These are phyloP conservation scores for Pyronema domesticum DNA, from an alignment of 495 filamentous ascomycete species.

Conservation along the genomic window DNA sequence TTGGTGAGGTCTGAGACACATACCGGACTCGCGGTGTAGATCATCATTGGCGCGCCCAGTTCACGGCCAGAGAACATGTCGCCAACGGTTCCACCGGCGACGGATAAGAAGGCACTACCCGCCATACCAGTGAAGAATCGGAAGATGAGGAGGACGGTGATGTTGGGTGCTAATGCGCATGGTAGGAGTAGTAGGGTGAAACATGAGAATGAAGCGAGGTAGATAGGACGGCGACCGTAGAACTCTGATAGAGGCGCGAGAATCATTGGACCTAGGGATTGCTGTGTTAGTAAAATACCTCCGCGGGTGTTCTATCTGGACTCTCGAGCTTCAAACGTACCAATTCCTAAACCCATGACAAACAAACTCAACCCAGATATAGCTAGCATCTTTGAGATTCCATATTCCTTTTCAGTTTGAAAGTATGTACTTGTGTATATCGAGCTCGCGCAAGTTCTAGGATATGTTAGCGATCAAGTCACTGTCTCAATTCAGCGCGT, in stretches of 20 bases:
- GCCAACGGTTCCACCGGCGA: constrained; percentile 80
- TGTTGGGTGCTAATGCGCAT: constrained; percentile 69
- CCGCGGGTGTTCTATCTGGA: not conserved
- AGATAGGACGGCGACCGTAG: constrained; percentile 74
- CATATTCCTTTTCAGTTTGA: constrained; percentile 66
- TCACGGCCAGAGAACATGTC: constrained; percentile 66
- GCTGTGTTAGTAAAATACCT: not conserved
- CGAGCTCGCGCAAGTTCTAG: constrained; percentile 69
- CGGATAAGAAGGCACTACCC: constrained; percentile 73
- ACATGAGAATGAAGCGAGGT: constrained; percentile 54
- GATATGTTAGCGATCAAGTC: not conserved
- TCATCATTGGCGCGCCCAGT: constrained; percentile 54
- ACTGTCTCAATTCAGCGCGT: not conserved
- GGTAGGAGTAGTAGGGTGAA: constrained; percentile 81
- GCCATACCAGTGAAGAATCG: constrained; percentile 75
- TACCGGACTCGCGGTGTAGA: constrained; percentile 57
- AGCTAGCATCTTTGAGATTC: constrained; percentile 48
- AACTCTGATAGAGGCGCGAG: constrained; percentile 47
- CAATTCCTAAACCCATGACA: constrained; percentile 43
- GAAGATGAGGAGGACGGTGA: constrained; percentile 60
- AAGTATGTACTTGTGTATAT: constrained; percentile 74
- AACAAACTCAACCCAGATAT: constrained; percentile 67
- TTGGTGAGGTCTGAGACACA: constrained; percentile 3
- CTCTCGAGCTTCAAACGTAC: constrained; percentile 32
- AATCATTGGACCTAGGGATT: constrained; percentile 24